A percentile compares a stretch with the other conserved stretches of the same genome.
phyloP scores from a whole-genome alignment of 208 protist species.

The Trypanosoma platydactyli region DNA sequence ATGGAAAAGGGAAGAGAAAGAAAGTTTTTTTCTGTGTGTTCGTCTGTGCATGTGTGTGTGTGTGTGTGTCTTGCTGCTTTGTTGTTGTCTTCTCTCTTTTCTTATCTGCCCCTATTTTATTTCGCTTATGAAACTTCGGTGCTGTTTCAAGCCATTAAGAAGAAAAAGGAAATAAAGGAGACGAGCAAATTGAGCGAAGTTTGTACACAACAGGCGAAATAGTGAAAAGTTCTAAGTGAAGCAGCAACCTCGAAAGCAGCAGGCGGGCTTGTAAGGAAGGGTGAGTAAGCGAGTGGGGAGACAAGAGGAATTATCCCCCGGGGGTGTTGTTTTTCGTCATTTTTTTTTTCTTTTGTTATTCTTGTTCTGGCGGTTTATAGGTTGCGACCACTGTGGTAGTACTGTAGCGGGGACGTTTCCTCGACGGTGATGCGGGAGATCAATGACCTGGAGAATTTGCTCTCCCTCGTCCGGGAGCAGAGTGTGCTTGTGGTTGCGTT shows the following conservation, averaged over 20 bases:
- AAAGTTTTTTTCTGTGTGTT: neutral
- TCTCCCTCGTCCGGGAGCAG: constrained; percentile 41
- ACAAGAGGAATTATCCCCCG: neutral
- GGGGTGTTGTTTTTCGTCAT: no score
- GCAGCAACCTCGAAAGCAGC: no score
- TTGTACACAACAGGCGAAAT: no score
- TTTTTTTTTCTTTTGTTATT: constrained; percentile 18
- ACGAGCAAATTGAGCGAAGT: no score
- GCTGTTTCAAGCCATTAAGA: neutral
- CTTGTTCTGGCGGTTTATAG: neutral
- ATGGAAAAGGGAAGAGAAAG: neutral
- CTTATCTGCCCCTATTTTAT: constrained; percentile 6
- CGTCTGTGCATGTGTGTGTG: neutral
- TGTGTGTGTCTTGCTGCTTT: neutral
- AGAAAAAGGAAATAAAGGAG: neutral
- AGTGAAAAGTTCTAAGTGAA: no score
- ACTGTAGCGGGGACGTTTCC: neutral
- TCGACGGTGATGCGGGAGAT: constrained; percentile 67
- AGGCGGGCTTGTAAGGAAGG: no score
- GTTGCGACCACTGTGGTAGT: neutral
- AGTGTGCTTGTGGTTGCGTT: constrained; percentile 82
- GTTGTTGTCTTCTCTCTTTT: constrained; percentile 16
- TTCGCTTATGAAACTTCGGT: constrained; percentile 11
- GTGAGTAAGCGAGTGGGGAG: neutral
- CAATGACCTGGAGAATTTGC: constrained; percentile 59